Conservation (phyloP, 1,284 basidiomycete species). For the Tetrapyrgos nigripes region DNA sequence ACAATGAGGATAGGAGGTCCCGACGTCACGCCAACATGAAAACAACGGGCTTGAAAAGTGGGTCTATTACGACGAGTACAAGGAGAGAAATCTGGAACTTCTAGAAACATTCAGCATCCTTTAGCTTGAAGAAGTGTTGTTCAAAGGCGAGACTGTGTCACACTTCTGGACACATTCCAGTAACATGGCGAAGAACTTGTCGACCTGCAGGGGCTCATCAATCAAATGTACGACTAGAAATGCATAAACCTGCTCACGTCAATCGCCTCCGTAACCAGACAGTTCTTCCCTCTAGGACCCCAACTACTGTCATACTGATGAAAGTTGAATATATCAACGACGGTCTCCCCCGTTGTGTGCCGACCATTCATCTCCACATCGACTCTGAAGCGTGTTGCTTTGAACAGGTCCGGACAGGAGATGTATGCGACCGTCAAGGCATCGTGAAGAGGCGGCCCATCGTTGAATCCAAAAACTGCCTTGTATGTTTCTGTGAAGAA, state of each 20-base stretch:
- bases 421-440: slow-evolving; percentile 81
- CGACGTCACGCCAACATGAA: no score
- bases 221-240: neutral
- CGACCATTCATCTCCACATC: slow-evolving; percentile 75
- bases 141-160: slow-evolving; percentile 65
- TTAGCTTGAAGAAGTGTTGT: no score
- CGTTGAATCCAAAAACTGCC: slow-evolving; percentile 72
- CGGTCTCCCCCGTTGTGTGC: slow-evolving; percentile 74
- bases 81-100: no score
- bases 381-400: slow-evolving; percentile 65
- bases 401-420: slow-evolving; percentile 67
- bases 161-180: slow-evolving; percentile 63
- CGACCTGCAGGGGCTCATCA: slow-evolving; percentile 48
- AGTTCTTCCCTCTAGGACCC: slow-evolving; percentile 76
- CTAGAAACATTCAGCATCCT: no score
- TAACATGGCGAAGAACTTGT: slow-evolving; percentile 69
- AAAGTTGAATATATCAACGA: slow-evolving; percentile 78
- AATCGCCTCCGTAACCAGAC: slow-evolving; percentile 67
- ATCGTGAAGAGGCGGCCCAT: slow-evolving; percentile 86
- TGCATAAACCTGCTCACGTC: slow-evolving; percentile 52
- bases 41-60: no score
- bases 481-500: slow-evolving; percentile 77
- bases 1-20: no score
- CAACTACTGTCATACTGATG: slow-evolving; percentile 61
- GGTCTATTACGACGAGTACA: no score